Conservation (phyloP, 345 rosid species). For the Viola odorata region DNA sequence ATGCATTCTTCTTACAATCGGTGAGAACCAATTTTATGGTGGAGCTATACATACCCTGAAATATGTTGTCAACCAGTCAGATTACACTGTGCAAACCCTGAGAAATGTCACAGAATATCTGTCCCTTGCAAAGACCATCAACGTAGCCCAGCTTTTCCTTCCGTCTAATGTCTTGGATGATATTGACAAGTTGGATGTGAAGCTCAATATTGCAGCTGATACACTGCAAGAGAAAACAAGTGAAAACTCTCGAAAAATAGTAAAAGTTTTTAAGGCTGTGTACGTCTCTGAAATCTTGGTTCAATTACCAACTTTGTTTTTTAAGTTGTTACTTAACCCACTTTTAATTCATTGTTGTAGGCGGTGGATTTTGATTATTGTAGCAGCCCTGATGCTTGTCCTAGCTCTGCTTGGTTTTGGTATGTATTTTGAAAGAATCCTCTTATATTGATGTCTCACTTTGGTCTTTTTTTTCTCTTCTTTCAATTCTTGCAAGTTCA, state of each 20-base stretch:
- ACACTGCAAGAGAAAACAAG: slow-evolving; percentile 62
- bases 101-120: slow-evolving; percentile 82
- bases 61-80: slow-evolving; percentile 90
- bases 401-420: slow-evolving; percentile 78
- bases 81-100: slow-evolving; percentile 77
- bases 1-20: slow-evolving; percentile 85
- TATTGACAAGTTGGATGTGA: slow-evolving; percentile 68
- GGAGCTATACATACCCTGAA: slow-evolving; percentile 72
- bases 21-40: slow-evolving; percentile 73
- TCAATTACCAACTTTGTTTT: slow-evolving; percentile 2
- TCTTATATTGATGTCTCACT: not conserved
- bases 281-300: slow-evolving; percentile 30
- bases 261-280: slow-evolving; percentile 60
- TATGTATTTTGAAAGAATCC: slow-evolving; percentile 34
- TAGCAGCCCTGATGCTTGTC: slow-evolving; percentile 83
- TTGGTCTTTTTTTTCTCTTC: slow-evolving; percentile 14
- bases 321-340: not conserved
- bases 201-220: slow-evolving; percentile 67
- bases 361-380: slow-evolving; percentile 64
- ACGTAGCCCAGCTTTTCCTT: slow-evolving; percentile 70
- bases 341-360: slow-evolving; percentile 37
- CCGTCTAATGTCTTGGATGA: slow-evolving; percentile 62
- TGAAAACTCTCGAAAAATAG: slow-evolving; percentile 63
- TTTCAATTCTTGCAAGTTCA: slow-evolving; percentile 9
- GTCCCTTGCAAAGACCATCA: slow-evolving; percentile 80